These are phyloP conservation scores for Apostasia ramifera DNA, from an alignment of 106 monocot genomes.

Conservation along the genomic window DNA sequence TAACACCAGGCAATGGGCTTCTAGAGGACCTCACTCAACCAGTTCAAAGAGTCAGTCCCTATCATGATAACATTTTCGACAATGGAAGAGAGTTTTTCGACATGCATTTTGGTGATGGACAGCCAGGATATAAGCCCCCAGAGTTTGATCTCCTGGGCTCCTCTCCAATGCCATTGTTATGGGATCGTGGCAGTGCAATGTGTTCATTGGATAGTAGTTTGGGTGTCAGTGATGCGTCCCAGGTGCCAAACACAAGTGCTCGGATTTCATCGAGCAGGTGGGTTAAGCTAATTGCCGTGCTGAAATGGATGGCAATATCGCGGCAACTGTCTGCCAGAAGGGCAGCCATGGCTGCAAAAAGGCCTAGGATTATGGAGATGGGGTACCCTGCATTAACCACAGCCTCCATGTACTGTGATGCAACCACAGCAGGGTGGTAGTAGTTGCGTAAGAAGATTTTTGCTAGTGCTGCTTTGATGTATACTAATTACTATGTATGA, in stretches of 20 bases:
- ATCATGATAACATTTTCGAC: slow-evolving; percentile 11
- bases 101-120: slow-evolving; percentile 8
- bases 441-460: neutral
- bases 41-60: slow-evolving; percentile 10
- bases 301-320: slow-evolving; percentile 38
- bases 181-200: slow-evolving; percentile 14
- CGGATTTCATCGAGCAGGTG: slow-evolving; percentile 27
- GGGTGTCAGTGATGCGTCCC: neutral
- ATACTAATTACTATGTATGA: neutral
- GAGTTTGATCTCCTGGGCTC: slow-evolving; percentile 12
- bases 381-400: slow-evolving; percentile 1
- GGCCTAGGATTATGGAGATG: neutral
- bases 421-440: neutral
- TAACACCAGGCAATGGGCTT: slow-evolving; percentile 3
- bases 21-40: slow-evolving; percentile 20
- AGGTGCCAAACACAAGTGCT: neutral
- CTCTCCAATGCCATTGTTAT: slow-evolving; percentile 2
- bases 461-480: neutral
- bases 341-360: neutral
- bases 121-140: slow-evolving; percentile 9
- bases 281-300: slow-evolving; percentile 36
- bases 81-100: slow-evolving; percentile 9
- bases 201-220: slow-evolving; percentile 2
- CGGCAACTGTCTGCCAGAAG: slow-evolving; percentile 29
- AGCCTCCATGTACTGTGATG: neutral